Percentiles rank a stretch among this genome's conserved stretches.
Conservation (phyloP, 306 rosid genomes). For the Cicer chorassanicum region DNA sequence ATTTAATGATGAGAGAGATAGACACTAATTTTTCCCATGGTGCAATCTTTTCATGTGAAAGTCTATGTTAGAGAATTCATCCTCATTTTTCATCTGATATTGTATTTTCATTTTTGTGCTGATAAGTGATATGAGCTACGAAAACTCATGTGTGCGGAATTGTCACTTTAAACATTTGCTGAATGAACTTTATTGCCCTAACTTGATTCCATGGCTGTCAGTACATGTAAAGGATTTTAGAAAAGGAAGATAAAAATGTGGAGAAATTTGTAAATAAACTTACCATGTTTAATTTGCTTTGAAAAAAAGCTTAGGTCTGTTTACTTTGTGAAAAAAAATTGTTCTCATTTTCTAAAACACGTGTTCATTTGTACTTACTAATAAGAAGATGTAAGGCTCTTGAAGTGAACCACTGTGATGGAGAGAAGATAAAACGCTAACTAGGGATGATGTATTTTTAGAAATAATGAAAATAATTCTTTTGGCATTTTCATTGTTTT, state of each 20-base stretch:
- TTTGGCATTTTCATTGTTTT: too few relatives aligned
- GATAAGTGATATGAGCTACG: not conserved
- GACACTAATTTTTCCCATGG: not conserved
- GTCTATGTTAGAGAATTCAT: not conserved
- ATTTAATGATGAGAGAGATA: not conserved
- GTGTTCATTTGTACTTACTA: too few relatives aligned
- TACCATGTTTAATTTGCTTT: slow-evolving; percentile 2
- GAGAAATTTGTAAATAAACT: slow-evolving; percentile 13
- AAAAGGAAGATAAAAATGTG: not conserved
- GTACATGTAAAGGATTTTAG: not conserved
- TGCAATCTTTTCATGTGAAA: not conserved
- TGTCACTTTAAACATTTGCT: slow-evolving; percentile 8
- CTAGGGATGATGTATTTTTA: too few relatives aligned
- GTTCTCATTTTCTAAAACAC: too few relatives aligned
- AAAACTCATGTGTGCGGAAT: too few relatives aligned
- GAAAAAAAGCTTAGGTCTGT: not conserved
- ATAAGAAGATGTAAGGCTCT: too few relatives aligned
- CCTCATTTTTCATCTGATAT: not conserved
- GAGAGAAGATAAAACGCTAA: too few relatives aligned
- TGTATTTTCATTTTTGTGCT: slow-evolving; percentile 9
- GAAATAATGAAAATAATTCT: too few relatives aligned
- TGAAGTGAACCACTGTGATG: too few relatives aligned
- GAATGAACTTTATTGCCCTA: not conserved
- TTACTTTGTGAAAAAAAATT: too few relatives aligned
- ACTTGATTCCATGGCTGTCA: not conserved